Conservation (phyloP, 805 yeast genomes). For the Starmera caribaea region DNA sequence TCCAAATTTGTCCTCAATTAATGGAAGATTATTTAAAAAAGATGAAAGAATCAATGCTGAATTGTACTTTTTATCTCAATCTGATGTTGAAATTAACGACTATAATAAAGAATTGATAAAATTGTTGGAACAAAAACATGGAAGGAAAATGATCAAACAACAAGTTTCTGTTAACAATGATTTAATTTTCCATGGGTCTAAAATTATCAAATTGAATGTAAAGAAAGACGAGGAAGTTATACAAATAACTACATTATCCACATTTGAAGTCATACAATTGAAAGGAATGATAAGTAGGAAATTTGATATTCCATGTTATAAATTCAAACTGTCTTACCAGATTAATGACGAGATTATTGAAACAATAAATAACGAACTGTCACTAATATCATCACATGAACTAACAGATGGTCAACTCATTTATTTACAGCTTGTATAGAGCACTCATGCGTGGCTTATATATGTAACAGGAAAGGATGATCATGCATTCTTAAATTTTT, state of each 20-base stretch:
- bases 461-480: too few species aligned
- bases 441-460: too few species aligned
- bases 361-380: constrained; percentile 14
- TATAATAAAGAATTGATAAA: constrained; percentile 31
- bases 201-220: constrained; percentile 2
- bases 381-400: constrained; percentile 15
- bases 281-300: constrained; percentile 21
- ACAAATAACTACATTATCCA: constrained; percentile 14
- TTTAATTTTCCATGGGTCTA: neutral
- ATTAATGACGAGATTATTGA: constrained; percentile 12
- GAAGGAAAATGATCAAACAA: constrained; percentile 3
- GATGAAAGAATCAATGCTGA: constrained; percentile 57
- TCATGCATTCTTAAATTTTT: too few species aligned
- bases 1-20: constrained; percentile 30
- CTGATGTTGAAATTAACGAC: constrained; percentile 20
- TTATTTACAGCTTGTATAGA: neutral
- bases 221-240: neutral
- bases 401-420: constrained; percentile 10
- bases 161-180: neutral
- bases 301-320: constrained; percentile 14
- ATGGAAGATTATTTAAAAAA: constrained; percentile 43
- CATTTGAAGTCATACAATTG: constrained; percentile 26
- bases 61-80: constrained; percentile 49
- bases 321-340: constrained; percentile 16
- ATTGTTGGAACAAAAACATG: constrained; percentile 28